A percentile compares a stretch with the other conserved stretches of the same genome.
These are phyloP conservation scores for Symbiotaphrina buchneri DNA, from an alignment of 495 filamentous ascomycete species.

Conservation along the genomic window DNA sequence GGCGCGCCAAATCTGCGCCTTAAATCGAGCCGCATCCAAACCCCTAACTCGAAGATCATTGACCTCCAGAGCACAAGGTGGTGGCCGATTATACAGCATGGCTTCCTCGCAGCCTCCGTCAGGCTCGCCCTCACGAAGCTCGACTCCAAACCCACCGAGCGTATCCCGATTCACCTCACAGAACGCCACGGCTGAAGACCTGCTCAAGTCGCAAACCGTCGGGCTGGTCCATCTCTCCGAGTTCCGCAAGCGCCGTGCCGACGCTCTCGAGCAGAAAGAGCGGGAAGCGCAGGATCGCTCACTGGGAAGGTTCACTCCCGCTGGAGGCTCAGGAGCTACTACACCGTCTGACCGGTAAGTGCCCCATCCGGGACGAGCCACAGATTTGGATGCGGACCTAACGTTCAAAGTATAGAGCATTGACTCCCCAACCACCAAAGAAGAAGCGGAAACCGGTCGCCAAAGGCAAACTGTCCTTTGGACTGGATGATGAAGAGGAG, in stretches of 20 bases:
- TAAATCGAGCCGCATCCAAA: too few species aligned
- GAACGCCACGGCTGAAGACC: slow-evolving; percentile 60
- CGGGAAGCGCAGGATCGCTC: slow-evolving; percentile 48
- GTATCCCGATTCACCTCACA: slow-evolving; percentile 52
- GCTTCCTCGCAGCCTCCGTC: slow-evolving; percentile 7
- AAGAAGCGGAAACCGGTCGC: slow-evolving; percentile 43
- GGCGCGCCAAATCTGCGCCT: too few species aligned
- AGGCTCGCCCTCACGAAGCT: slow-evolving; percentile 13
- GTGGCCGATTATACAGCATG: slow-evolving; percentile 5
- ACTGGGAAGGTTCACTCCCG: slow-evolving; percentile 24
- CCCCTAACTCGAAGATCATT: too few species aligned
- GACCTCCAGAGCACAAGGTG: neutral
- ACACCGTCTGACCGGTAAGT: slow-evolving; percentile 30
- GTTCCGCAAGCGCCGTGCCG: slow-evolving; percentile 90
- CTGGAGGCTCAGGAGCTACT: slow-evolving; percentile 21
- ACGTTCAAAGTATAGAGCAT: slow-evolving; percentile 25
- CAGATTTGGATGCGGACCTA: slow-evolving; percentile 9
- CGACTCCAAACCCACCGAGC: slow-evolving; percentile 20
- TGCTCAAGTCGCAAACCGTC: slow-evolving; percentile 82
- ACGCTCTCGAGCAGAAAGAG: slow-evolving; percentile 80
- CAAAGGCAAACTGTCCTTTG: slow-evolving; percentile 52
- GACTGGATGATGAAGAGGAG: slow-evolving; percentile 26
- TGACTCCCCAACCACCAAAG: slow-evolving; percentile 25
- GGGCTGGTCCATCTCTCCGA: slow-evolving; percentile 82
- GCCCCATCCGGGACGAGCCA: neutral